Evolutionary conservation across 129 eudicot genomes (phyloP), one percentile per base, ranked within the genome.

Genomic region (Flaveria brownii): DNA sequence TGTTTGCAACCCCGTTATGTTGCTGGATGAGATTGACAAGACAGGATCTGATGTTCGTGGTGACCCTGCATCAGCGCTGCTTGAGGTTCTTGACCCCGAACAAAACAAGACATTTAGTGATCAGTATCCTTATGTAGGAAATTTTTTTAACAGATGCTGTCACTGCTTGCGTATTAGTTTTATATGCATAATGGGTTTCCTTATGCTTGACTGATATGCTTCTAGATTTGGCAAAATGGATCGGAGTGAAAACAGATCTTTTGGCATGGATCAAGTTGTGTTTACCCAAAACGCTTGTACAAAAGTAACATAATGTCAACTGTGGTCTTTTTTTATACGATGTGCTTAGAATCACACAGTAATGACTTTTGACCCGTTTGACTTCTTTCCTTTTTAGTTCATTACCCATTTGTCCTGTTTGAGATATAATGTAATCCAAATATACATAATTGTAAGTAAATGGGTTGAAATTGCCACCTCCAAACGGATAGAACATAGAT

Each of bases 1-100:
- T 55, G 92, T 93, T 25, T 86, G 89, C 86, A 93, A 93, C 80
- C 98, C 97, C 1, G 96, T 93, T 75, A 90, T 93, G 98, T 85
- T 93, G 65, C 87, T 93, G 70, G 98, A 90, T 82, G 98, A 93
- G 87, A 93, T 93, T 82, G 98, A 93, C 84, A 93, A 93, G 78
- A 93, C 97, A 13, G 98, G 98, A 59, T 90, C 97, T 52, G 97
- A 93, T 83, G 88, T 90, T 62, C 87, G 98, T 10, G 98, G 98
- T 51, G 97, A 93, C 76, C 98, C 98, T 50, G 97, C 96, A 62
- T 89, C 98, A 8, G 97, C 98, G 11, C 69, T 93, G 62, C 91
- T 93, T 22, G 98, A 93, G 86, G 98, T 93, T 84, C 98, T 93
- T 77, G 98, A 93, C 82, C 98, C 98, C 26, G 98, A 93, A 68